Base-by-base conservation (phyloP, 1,284 basidiomycete species). In the Rhodotorula sp. region DNA sequence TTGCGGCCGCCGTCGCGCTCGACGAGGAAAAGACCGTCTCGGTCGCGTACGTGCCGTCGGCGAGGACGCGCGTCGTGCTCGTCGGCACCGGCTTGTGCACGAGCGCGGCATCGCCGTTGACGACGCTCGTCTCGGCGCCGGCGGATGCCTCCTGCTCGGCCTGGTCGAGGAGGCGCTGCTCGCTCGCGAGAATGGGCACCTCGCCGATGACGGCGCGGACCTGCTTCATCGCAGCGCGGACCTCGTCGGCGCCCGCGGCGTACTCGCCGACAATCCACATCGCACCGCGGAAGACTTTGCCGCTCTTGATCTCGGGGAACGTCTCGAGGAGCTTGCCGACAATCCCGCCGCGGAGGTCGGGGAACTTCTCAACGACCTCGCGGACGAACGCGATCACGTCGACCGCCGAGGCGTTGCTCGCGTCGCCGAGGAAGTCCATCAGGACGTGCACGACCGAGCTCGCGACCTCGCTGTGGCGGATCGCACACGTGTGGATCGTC, bases 221-320 rank as follows among this genome's bases (percentile, higher is more conserved):
- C 82, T 94, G 92, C 69, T 86, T 84, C 86, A 97, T 88, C 5
- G 90, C 87, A 60, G 83, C 85, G 71, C 89, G 86, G 76, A 97
- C 91, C 71, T 91, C 90, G 67, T 67, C 64, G 37, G 34, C 37
- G n/a, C 55, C 84, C 63, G 90, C 88, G 59, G 90, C 89, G 79
- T 99, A 99, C 83, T 99, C 97, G 76, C 96, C 97, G 22, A 98
- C 87, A 76, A 99, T 98, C 96, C 96, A 99, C 67, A 99, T 86
- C 21, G 97, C 88, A 9, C 97, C 96, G 22, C 96, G 89, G 86
- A 93, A 98, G 46, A 98, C 96, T 82, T 98, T 99, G 73, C 95
- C 96, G 27, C 92, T 95, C 83, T 96, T 95, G 85, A 99, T 94
- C 67, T 94, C 91, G 60, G 86, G 81, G 64, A 99, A 90, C 0